A percentile compares a stretch with the other conserved stretches of the same genome.
Evolutionary conservation across 257 asterid species (phyloP).

Genomic region (Schizonepeta tenuifolia): DNA sequence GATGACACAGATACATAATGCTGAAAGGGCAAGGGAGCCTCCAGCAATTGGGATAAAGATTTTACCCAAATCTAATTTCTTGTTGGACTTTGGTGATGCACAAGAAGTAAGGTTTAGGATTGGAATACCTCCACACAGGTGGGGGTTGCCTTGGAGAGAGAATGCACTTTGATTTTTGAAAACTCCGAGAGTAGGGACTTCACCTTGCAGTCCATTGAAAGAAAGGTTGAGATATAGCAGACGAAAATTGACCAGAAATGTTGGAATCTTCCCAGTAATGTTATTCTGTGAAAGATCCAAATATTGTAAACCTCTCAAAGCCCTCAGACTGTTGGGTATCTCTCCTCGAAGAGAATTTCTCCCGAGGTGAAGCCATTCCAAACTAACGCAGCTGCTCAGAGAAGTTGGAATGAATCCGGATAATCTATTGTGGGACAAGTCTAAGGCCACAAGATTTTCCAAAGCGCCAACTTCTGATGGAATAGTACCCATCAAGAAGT

Average conservation of each 20-base stretch:
- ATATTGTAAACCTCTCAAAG: slow-evolving; percentile 30
- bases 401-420: slow-evolving; percentile 35
- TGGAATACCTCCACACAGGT: slow-evolving; percentile 1
- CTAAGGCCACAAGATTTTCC: slow-evolving; percentile 1
- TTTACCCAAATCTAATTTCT: not conserved
- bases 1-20: not conserved
- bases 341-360: slow-evolving; percentile 32
- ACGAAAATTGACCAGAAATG: not conserved
- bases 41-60: not conserved
- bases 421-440: slow-evolving; percentile 35
- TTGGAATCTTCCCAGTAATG: slow-evolving; percentile 3
- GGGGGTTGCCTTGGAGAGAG: not conserved
- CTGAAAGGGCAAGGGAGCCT: not conserved
- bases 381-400: not conserved
- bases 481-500: slow-evolving; percentile 12
- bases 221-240: not conserved
- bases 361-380: slow-evolving; percentile 16
- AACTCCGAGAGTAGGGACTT: not conserved
- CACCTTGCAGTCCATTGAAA: not conserved
- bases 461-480: slow-evolving; percentile 30
- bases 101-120: not conserved
- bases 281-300: slow-evolving; percentile 32
- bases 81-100: not conserved
- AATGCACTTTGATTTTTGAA: not conserved
- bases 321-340: slow-evolving; percentile 32